Evolutionary conservation across 768 basidiomycete species (phyloP).

Genomic region (Royoungia palumana): DNA sequence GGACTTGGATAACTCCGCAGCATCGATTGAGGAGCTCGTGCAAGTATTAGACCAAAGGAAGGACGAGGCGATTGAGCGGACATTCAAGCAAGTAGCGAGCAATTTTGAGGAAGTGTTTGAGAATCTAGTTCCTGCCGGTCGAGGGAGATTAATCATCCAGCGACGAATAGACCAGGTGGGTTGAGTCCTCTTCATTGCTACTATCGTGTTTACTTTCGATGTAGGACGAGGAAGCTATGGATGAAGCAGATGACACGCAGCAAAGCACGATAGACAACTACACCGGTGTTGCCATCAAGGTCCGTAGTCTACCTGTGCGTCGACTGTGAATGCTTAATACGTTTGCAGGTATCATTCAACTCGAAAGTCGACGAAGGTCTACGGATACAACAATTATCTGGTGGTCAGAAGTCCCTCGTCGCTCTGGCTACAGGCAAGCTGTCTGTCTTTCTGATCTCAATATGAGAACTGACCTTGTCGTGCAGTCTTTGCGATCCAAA

Average conservation of each 20-base stretch:
- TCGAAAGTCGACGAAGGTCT: slow-evolving; percentile 97
- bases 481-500: slow-evolving; percentile 95
- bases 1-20: slow-evolving; percentile 86
- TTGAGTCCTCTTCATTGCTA: not conserved
- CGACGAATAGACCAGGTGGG: slow-evolving; percentile 78
- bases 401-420: slow-evolving; percentile 96
- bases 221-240: slow-evolving; percentile 65
- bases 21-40: slow-evolving; percentile 90
- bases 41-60: slow-evolving; percentile 94
- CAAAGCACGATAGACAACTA: slow-evolving; percentile 87
- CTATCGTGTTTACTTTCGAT: not conserved
- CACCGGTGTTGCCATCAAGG: slow-evolving; percentile 95
- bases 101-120: slow-evolving; percentile 98
- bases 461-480: slow-evolving; percentile 1
- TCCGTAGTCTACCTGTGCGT: slow-evolving; percentile 21
- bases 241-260: slow-evolving; percentile 70
- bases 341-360: slow-evolving; percentile 88
- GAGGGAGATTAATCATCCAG: slow-evolving; percentile 90
- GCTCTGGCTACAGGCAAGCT: slow-evolving; percentile 83
- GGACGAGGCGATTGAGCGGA: slow-evolving; percentile 97
- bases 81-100: slow-evolving; percentile 96
- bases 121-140: slow-evolving; percentile 90
- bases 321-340: not conserved
- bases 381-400: slow-evolving; percentile 93
- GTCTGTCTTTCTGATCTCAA: not conserved